A percentile compares a stretch with the other conserved stretches of the same genome.
These are phyloP conservation scores for Penicillium verhagenii DNA, from an alignment of 495 filamentous ascomycete genomes.

Conservation along the genomic window DNA sequence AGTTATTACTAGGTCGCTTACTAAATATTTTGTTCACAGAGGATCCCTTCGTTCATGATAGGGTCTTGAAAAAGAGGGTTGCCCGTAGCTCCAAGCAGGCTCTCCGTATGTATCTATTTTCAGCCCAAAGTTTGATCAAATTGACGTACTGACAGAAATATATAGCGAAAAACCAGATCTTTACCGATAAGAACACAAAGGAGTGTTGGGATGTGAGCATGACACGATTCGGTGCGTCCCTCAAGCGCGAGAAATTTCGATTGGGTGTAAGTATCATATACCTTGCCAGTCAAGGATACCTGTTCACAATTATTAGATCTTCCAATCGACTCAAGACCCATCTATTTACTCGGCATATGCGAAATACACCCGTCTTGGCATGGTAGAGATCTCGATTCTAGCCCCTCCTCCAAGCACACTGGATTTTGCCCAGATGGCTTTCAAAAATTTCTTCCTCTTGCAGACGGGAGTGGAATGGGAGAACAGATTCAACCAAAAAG, in stretches of 20 bases:
- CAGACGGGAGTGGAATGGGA: constrained; percentile 59
- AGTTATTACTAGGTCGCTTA: not conserved
- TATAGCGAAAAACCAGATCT: constrained; percentile 3
- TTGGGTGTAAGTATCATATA: constrained; percentile 27
- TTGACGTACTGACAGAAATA: not conserved
- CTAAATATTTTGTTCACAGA: not conserved
- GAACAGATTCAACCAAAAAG: constrained; percentile 32
- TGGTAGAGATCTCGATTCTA: constrained; percentile 25
- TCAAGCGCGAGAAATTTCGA: constrained; percentile 23
- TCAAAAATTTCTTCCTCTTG: constrained; percentile 54
- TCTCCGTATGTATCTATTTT: not conserved
- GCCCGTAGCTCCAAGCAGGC: not conserved
- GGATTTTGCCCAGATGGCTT: constrained; percentile 40
- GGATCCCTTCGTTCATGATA: constrained; percentile 7
- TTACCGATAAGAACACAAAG: not conserved
- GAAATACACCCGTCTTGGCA: constrained; percentile 36
- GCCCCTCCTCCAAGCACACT: constrained; percentile 29
- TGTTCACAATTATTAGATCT: constrained; percentile 43
- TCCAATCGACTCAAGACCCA: constrained; percentile 46
- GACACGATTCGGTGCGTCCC: not conserved
- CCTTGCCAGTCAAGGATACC: not conserved
- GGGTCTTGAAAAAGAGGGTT: not conserved
- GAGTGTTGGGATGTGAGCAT: constrained; percentile 13
- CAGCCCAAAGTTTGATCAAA: no score
- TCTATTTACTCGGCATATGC: constrained; percentile 43